These are phyloP conservation scores for Eucalyptus polybractea DNA, from an alignment of 345 rosid genomes.

Conservation along the genomic window DNA sequence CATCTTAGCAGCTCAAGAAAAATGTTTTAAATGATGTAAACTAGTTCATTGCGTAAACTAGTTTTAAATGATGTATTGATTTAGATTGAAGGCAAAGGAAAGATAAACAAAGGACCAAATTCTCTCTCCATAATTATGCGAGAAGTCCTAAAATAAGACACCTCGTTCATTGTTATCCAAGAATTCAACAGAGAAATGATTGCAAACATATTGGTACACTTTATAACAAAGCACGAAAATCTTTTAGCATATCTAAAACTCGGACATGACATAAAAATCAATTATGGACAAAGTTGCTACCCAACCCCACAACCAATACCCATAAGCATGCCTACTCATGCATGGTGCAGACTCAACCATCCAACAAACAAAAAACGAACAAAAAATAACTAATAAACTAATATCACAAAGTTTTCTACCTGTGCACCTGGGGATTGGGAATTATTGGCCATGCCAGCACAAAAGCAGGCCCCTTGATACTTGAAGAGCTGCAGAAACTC, in stretches of 20 bases:
- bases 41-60: not conserved
- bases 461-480: not conserved
- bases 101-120: not conserved
- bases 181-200: not conserved
- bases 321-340: not conserved
- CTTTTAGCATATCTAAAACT: not conserved
- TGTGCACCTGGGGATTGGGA: slow-evolving; percentile 56
- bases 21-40: not conserved
- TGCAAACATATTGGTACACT: not conserved
- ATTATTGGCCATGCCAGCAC: slow-evolving; percentile 44
- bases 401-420: slow-evolving; percentile 6
- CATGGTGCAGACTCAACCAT: not conserved
- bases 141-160: not conserved
- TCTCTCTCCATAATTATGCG: not conserved
- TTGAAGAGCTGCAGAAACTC: not conserved
- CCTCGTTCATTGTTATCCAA: not conserved
- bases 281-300: not conserved
- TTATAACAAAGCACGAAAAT: not conserved
- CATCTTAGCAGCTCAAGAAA: not conserved
- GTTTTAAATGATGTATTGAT: not conserved
- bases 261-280: not conserved
- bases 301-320: not conserved
- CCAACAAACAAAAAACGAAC: not conserved
- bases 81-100: not conserved
- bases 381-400: not conserved